These are phyloP conservation scores for Xylaria sp. DNA, from an alignment of 2,329 filamentous ascomycete species.

Conservation along the genomic window DNA sequence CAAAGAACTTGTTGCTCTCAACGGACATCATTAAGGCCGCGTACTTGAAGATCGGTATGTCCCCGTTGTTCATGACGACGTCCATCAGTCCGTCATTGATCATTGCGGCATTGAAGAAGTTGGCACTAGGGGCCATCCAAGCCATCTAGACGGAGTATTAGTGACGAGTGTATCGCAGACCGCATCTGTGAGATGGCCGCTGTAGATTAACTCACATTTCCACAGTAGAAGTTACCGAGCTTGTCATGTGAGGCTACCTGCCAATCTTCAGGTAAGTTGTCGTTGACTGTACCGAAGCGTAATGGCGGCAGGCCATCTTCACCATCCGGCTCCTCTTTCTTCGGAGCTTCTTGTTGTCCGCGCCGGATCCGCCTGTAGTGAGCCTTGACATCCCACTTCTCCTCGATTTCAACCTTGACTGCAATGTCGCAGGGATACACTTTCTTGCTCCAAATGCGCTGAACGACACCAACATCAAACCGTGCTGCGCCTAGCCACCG, in stretches of 20 bases:
- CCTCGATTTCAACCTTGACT: conserved; percentile 81
- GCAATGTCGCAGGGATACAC: conserved; percentile 91
- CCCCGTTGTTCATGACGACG: conserved; percentile 81
- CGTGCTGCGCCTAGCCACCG: conserved; percentile 91
- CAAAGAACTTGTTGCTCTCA: conserved; percentile 80
- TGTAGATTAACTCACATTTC: conserved; percentile 73
- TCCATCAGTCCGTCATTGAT: conserved; percentile 89
- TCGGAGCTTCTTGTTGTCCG: conserved; percentile 24
- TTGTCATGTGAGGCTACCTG: conserved; percentile 77
- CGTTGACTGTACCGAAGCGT: conserved; percentile 81
- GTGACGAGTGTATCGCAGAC: conserved; percentile 11
- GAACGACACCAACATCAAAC: conserved; percentile 87
- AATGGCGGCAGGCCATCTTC: conserved; percentile 75
- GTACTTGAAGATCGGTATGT: conserved; percentile 73
- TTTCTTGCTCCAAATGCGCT: conserved; percentile 78
- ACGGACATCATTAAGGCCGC: conserved; percentile 77
- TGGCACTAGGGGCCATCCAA: conserved; percentile 86
- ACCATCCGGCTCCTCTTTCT: conserved; percentile 50
- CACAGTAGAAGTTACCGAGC: conserved; percentile 91
- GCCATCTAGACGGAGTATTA: conserved; percentile 71
- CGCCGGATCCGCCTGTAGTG: conserved; percentile 70
- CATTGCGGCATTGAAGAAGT: conserved; percentile 87
- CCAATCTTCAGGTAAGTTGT: conserved; percentile 83
- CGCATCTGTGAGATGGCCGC: background rate
- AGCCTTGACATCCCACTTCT: conserved; percentile 78